Evolutionary conservation across 1,284 basidiomycete species (phyloP).

Genomic region (Pterulicium gracile): DNA sequence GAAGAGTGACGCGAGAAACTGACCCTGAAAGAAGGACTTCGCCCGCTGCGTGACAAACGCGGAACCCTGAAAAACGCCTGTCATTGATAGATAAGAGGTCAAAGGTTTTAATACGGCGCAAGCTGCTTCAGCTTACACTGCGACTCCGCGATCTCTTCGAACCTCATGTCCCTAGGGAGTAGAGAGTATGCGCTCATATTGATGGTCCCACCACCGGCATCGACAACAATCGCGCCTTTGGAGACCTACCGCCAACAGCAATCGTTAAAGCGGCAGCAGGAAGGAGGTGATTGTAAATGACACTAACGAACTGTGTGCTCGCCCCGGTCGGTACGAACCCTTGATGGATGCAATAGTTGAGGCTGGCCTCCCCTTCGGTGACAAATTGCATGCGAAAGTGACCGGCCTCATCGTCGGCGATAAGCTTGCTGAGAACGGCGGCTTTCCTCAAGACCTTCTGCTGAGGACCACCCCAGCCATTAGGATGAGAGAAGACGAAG

Average conservation of each 20-base stretch:
- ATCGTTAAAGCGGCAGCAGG: not conserved
- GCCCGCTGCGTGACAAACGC: constrained; percentile 23
- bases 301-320: constrained; percentile 3
- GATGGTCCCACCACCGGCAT: constrained; percentile 22
- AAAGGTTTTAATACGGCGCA: not conserved
- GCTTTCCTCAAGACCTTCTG: constrained; percentile 26
- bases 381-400: constrained; percentile 23
- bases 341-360: constrained; percentile 26
- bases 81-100: not conserved
- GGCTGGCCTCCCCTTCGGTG: constrained; percentile 32
- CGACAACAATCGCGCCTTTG: constrained; percentile 19
- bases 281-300: not conserved
- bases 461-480: constrained; percentile 31
- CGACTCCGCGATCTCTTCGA: constrained; percentile 21
- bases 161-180: constrained; percentile 11
- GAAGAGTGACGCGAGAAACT: too few relatives aligned
- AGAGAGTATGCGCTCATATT: constrained; percentile 22
- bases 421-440: constrained; percentile 22
- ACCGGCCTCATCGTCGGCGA: constrained; percentile 20
- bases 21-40: constrained; percentile 9
- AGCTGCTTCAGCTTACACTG: constrained; percentile 15
- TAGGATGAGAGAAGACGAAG: constrained; percentile 25
- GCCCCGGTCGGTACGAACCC: constrained; percentile 19
- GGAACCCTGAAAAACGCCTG: constrained; percentile 23
- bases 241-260: constrained; percentile 1